Percentiles rank a stretch among this genome's conserved stretches.
phyloP scores from a whole-genome alignment of 805 yeast genomes.

The Ogataea methylovora region DNA sequence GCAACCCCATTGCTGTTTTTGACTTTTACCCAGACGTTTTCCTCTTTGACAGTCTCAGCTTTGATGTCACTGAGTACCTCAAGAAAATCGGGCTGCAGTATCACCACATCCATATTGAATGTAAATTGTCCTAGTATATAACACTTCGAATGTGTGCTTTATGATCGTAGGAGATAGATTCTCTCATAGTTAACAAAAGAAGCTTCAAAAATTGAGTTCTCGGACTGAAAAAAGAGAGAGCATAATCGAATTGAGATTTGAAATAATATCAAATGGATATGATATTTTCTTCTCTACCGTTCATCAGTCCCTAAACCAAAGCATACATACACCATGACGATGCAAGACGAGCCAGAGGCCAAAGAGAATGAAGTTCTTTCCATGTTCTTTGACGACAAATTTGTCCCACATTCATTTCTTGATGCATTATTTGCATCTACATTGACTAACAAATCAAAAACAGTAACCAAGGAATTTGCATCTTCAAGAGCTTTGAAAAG shows the following conservation, averaged over 20 bases:
- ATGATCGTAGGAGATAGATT: too few relatives aligned
- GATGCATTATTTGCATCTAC: constrained; percentile 51
- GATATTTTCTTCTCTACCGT: too few relatives aligned
- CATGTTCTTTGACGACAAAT: constrained; percentile 64
- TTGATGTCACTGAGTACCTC: constrained; percentile 10
- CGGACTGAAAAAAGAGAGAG: too few relatives aligned
- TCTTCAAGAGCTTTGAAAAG: constrained; percentile 24
- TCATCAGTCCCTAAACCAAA: too few relatives aligned
- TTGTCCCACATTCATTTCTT: constrained; percentile 56
- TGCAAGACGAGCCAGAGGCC: constrained; percentile 1
- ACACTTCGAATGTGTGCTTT: too few relatives aligned
- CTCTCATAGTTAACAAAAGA: too few relatives aligned
- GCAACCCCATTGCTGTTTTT: neutral
- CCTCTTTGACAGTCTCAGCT: constrained; percentile 1
- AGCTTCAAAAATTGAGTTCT: too few relatives aligned
- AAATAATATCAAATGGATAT: too few relatives aligned
- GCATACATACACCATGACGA: too few relatives aligned
- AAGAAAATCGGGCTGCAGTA: constrained; percentile 12
- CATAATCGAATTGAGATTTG: too few relatives aligned
- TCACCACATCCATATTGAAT: constrained; percentile 2
- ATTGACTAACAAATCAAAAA: constrained; percentile 11
- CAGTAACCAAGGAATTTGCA: constrained; percentile 22
- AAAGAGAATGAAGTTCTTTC: constrained; percentile 37
- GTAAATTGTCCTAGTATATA: too few relatives aligned
- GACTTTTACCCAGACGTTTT: constrained; percentile 7